phyloP scores from a whole-genome alignment of 1,284 basidiomycete genomes.

The Sporisorium iseilematis-ciliati region DNA sequence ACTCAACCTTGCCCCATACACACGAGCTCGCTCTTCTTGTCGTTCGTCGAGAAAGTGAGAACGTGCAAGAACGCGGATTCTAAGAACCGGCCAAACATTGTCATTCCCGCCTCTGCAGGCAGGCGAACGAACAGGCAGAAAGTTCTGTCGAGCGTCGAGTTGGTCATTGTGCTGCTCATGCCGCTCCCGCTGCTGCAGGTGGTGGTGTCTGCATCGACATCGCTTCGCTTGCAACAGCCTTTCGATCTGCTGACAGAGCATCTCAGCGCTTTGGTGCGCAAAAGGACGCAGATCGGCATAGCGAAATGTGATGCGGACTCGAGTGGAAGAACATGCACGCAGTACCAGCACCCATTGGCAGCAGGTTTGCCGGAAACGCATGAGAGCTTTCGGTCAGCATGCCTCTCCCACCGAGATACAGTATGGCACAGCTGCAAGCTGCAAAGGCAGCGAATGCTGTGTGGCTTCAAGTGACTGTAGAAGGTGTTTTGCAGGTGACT shows the following conservation, averaged over 20 bases:
- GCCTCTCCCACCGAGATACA: constrained; percentile 1
- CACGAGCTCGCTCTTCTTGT: neutral
- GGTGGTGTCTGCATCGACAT: constrained; percentile 6
- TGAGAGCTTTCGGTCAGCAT: neutral
- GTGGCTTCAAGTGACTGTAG: too few relatives aligned
- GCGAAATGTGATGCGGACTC: constrained; percentile 4
- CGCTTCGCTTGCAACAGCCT: neutral
- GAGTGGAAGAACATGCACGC: constrained; percentile 14
- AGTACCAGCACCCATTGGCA: constrained; percentile 4
- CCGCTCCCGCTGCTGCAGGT: constrained; percentile 5
- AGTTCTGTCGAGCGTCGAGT: constrained; percentile 16
- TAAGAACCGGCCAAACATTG: neutral
- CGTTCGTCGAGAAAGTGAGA: neutral
- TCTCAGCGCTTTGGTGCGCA: neutral
- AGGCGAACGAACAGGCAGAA: constrained; percentile 13
- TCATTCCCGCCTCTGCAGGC: too few relatives aligned
- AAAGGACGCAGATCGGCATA: neutral
- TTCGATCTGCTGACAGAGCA: constrained; percentile 1
- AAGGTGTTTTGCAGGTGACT: too few relatives aligned
- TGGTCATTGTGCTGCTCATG: neutral
- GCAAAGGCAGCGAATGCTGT: neutral
- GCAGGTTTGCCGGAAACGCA: neutral
- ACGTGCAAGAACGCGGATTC: neutral
- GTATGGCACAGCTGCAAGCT: neutral
- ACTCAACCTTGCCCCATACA: too few relatives aligned